phyloP scores from a whole-genome alignment of 768 basidiomycete species.

The Collybia sp. region DNA sequence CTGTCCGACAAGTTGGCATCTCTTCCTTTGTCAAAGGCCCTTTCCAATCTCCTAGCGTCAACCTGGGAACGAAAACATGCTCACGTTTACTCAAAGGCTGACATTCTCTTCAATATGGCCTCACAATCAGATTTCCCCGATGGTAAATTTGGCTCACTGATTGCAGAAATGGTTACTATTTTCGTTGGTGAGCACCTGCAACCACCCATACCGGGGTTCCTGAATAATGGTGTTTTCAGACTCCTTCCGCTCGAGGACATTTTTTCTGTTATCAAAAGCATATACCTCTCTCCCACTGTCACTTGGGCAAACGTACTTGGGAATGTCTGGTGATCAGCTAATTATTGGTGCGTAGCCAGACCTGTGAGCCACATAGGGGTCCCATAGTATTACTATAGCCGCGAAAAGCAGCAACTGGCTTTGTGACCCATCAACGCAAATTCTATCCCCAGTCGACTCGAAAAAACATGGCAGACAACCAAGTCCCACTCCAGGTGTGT shows the following conservation, averaged over 20 bases:
- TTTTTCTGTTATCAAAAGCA: constrained; percentile 54
- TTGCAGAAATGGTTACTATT: constrained; percentile 35
- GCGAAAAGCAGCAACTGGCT: constrained; percentile 43
- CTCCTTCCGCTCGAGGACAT: constrained; percentile 52
- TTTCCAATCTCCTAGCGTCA: constrained; percentile 43
- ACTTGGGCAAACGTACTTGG: constrained; percentile 55
- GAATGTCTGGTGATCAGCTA: constrained; percentile 35
- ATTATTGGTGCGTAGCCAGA: constrained; percentile 25
- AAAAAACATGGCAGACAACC: background rate
- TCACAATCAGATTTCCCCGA: constrained; percentile 40
- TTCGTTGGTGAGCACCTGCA: constrained; percentile 47
- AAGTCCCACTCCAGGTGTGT: background rate
- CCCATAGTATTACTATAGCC: constrained; percentile 21
- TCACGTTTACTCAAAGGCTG: constrained; percentile 47
- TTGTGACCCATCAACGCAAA: constrained; percentile 40
- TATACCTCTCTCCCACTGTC: constrained; percentile 56
- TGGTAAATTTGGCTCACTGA: constrained; percentile 36
- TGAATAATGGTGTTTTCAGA: constrained; percentile 29
- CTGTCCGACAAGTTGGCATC: constrained; percentile 43
- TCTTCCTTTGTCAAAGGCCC: constrained; percentile 40
- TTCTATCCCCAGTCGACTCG: constrained; percentile 33
- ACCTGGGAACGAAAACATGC: constrained; percentile 52
- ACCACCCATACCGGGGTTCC: background rate
- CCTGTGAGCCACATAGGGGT: background rate
- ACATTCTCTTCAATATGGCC: constrained; percentile 33